Evolutionary conservation across 768 basidiomycete species (phyloP).

Genomic region (Suillus subluteus): DNA sequence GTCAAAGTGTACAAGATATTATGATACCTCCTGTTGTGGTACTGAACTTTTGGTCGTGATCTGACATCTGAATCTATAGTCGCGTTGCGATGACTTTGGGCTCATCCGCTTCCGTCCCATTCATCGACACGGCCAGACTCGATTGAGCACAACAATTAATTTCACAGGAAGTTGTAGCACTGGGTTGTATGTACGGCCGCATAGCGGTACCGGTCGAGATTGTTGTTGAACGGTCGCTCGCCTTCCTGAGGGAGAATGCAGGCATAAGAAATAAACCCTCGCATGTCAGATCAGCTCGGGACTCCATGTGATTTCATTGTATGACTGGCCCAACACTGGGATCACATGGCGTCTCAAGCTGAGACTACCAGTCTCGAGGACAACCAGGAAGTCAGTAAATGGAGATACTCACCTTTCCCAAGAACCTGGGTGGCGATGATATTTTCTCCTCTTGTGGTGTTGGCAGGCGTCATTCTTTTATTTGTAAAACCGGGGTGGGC

Average conservation of each 20-base stretch:
- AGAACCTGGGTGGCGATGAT: background rate
- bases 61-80: background rate
- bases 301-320: background rate
- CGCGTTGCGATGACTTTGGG: background rate
- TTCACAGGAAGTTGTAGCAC: background rate
- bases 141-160: background rate
- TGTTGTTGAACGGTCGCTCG: background rate
- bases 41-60: background rate
- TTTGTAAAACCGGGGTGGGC: background rate
- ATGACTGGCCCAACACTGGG: background rate
- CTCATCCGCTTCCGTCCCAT: no score
- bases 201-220: background rate
- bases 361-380: background rate
- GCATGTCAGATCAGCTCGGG: background rate
- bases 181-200: no score
- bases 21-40: background rate
- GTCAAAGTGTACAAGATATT: background rate
- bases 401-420: background rate
- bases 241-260: background rate
- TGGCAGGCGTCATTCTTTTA: background rate
- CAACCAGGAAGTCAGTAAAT: background rate
- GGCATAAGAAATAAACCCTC: background rate
- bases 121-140: no score
- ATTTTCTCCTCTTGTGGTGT: background rate
- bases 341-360: background rate